A percentile compares a stretch with the other conserved stretches of the same genome.
phyloP scores from a whole-genome alignment of 2,329 filamentous ascomycete genomes.

The Calycina herbarum region DNA sequence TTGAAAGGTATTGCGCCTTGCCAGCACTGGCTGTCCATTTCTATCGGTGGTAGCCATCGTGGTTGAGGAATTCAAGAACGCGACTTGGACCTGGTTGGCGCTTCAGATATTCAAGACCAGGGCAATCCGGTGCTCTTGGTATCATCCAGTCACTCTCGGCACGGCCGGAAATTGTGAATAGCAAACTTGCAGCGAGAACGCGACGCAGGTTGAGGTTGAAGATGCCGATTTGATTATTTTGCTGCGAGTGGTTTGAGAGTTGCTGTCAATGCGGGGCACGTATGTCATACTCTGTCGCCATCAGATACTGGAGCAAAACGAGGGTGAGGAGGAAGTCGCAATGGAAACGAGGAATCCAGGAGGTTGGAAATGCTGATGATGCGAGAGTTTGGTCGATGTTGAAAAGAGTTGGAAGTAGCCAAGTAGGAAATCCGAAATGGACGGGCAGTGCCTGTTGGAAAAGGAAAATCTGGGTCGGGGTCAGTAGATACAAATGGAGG shows the following conservation, averaged over 20 bases:
- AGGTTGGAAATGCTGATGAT: background rate
- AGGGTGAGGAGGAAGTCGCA: background rate
- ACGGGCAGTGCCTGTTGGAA: background rate
- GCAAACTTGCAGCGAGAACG: background rate
- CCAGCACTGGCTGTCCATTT: slow-evolving; percentile 9
- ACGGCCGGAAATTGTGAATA: background rate
- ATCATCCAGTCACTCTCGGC: slow-evolving; percentile 6
- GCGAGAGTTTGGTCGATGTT: background rate
- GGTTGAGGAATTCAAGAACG: background rate
- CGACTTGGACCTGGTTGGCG: background rate
- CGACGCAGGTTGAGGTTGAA: background rate
- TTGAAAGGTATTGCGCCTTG: slow-evolving; percentile 43
- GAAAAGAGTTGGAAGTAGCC: background rate
- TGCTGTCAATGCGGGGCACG: slow-evolving; percentile 2
- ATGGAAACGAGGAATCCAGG: background rate
- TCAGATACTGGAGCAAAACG: background rate
- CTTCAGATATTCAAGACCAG: background rate
- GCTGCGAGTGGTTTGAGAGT: background rate
- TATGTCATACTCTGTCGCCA: background rate
- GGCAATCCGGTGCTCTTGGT: slow-evolving; percentile 5
- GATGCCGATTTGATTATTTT: background rate
- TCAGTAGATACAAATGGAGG: background rate
- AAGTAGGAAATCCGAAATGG: background rate
- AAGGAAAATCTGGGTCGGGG: background rate
- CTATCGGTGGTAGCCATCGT: slow-evolving; percentile 8